phyloP scores from a whole-genome alignment of 2,329 filamentous ascomycete species.

The Erysiphe pulchra region DNA sequence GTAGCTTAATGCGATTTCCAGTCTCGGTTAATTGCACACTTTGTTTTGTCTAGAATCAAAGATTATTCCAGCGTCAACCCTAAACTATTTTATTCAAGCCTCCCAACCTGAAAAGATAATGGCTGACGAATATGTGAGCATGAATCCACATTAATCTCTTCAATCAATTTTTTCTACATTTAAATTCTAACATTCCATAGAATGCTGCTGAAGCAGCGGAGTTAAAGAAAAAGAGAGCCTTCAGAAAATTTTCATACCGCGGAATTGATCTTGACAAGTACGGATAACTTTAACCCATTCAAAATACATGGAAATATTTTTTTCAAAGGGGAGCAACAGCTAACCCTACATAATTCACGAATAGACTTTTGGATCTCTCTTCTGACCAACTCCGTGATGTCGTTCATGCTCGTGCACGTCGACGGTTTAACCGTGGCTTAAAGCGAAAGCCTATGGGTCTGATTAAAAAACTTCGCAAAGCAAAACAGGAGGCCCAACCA shows the following conservation, averaged over 20 bases:
- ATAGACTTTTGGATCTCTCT: slow-evolving; percentile 90
- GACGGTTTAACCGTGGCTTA: slow-evolving; percentile 97
- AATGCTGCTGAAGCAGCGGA: slow-evolving; percentile 97
- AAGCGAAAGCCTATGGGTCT: slow-evolving; percentile 99
- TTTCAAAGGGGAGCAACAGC: slow-evolving; percentile 14
- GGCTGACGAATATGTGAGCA: slow-evolving; percentile 58
- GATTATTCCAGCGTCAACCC: too few relatives aligned
- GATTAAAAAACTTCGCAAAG: slow-evolving; percentile 99
- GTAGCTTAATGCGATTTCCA: too few relatives aligned
- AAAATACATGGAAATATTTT: slow-evolving; percentile 6
- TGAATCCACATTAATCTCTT: not conserved
- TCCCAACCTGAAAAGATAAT: slow-evolving; percentile 24
- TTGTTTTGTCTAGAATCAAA: too few relatives aligned
- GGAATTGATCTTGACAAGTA: slow-evolving; percentile 99
- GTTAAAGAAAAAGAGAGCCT: slow-evolving; percentile 98
- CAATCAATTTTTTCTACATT: not conserved
- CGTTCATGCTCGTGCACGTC: slow-evolving; percentile 93
- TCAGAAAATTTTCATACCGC: slow-evolving; percentile 99
- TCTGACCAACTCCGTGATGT: slow-evolving; percentile 98
- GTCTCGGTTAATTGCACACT: too few relatives aligned
- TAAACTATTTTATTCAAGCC: slow-evolving; percentile 5
- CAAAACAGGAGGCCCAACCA: slow-evolving; percentile 94
- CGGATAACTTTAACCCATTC: slow-evolving; percentile 16
- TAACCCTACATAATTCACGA: slow-evolving; percentile 13
- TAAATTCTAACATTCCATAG: slow-evolving; percentile 6